These are phyloP conservation scores for Kwoniella mangroviensis DNA, from an alignment of 768 basidiomycete species.

Conservation along the genomic window DNA sequence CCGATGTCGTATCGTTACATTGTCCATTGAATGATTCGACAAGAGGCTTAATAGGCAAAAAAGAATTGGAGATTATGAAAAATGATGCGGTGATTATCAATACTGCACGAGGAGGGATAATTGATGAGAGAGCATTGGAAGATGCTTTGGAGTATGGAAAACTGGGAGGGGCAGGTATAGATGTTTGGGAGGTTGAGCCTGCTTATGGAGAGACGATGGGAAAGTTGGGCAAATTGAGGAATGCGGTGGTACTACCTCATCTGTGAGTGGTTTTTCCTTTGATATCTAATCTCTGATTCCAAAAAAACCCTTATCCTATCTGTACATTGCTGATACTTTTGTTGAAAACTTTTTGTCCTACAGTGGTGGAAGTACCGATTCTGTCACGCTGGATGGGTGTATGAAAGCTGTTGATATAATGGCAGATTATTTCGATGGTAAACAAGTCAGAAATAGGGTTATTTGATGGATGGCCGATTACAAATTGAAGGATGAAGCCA, in stretches of 20 bases:
- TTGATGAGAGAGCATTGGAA: slow-evolving; percentile 47
- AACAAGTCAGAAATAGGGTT: slow-evolving; percentile 39
- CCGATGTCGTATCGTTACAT: slow-evolving; percentile 57
- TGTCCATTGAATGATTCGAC: slow-evolving; percentile 55
- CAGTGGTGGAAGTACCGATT: slow-evolving; percentile 50
- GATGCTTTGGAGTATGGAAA: slow-evolving; percentile 32
- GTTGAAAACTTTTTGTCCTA: background rate
- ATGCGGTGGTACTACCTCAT: slow-evolving; percentile 52
- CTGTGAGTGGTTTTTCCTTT: slow-evolving; percentile 49
- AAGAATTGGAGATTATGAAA: slow-evolving; percentile 50
- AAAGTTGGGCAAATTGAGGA: slow-evolving; percentile 41
- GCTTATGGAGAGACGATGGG: slow-evolving; percentile 40
- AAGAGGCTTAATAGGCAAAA: slow-evolving; percentile 43
- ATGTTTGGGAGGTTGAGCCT: slow-evolving; percentile 53
- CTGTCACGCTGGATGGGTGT: slow-evolving; percentile 41
- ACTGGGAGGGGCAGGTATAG: slow-evolving; percentile 51
- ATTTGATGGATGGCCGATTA: slow-evolving; percentile 19
- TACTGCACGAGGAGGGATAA: slow-evolving; percentile 57
- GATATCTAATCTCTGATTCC: too few relatives aligned
- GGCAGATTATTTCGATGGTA: slow-evolving; percentile 48
- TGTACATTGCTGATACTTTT: background rate
- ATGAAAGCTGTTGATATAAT: slow-evolving; percentile 44
- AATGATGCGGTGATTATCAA: slow-evolving; percentile 53
- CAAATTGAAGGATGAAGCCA: background rate
- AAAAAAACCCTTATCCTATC: background rate